These are phyloP conservation scores for Clarireedia homoeocarpa DNA, from an alignment of 2,329 filamentous ascomycete genomes.

Conservation along the genomic window DNA sequence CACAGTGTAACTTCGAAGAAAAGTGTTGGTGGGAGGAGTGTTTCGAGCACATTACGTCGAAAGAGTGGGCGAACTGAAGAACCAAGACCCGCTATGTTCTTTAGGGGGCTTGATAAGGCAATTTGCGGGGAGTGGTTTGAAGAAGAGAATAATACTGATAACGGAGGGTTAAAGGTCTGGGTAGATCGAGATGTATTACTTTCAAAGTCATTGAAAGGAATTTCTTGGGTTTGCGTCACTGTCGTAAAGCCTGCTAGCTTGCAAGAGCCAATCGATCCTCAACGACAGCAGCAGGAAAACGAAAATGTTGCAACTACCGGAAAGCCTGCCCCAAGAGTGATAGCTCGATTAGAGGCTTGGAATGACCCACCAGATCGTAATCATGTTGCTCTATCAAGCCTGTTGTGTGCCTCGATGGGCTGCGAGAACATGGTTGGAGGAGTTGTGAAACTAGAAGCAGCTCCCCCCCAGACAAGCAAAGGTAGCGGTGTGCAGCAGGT, in stretches of 20 bases:
- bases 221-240: conserved; percentile 74
- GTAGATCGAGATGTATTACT: conserved; percentile 71
- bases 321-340: conserved; percentile 55
- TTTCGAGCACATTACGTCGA: conserved; percentile 60
- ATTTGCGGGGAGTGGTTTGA: conserved; percentile 70
- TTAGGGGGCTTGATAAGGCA: conserved; percentile 68
- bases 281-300: conserved; percentile 59
- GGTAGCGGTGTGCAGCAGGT: conserved; percentile 42
- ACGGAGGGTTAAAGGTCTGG: conserved; percentile 67
- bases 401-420: conserved; percentile 67
- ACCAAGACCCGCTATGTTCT: conserved; percentile 60
- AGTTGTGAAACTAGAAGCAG: conserved; percentile 79
- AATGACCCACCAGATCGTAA: conserved; percentile 77
- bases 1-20: conserved; percentile 75
- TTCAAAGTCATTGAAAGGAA: conserved; percentile 64
- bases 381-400: conserved; percentile 69
- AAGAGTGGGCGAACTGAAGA: conserved; percentile 56
- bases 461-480: conserved; percentile 43
- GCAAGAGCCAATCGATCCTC: conserved; percentile 60
- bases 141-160: conserved; percentile 45
- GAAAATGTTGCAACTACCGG: conserved; percentile 52
- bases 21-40: conserved; percentile 65
- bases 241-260: conserved; percentile 76
- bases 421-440: conserved; percentile 72
- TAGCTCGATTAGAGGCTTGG: conserved; percentile 73